Conservation (phyloP, 108 stramenopile genomes). For the Skeletonema grethae region DNA sequence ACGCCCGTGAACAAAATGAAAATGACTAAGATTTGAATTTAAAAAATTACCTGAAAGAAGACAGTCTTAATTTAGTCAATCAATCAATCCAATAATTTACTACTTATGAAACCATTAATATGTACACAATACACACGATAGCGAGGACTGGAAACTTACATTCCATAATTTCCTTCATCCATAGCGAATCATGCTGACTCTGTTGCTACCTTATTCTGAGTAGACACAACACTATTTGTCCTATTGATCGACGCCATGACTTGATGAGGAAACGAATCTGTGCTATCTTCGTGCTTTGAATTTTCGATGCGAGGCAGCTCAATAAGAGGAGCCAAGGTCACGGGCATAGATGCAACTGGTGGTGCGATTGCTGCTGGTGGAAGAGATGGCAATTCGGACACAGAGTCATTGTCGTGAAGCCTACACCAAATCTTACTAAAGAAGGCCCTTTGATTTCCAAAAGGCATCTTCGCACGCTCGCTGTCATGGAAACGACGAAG, state of each 20-base stretch:
- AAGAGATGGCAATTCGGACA: not conserved
- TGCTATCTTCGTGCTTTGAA: not conserved
- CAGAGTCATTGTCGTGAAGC: constrained; percentile 21
- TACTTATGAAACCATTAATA: no score
- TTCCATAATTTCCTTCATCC: not conserved
- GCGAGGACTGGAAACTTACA: no score
- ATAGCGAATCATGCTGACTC: not conserved
- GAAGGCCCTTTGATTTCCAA: constrained; percentile 57
- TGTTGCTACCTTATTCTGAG: not conserved
- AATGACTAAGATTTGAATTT: no score
- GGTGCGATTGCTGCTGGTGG: constrained; percentile 40
- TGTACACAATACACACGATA: not conserved
- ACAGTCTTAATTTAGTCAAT: no score
- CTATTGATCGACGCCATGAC: not conserved
- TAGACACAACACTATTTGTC: not conserved
- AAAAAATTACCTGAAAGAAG: no score
- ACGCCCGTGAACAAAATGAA: no score
- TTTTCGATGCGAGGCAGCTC: not conserved
- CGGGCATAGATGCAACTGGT: constrained; percentile 61
- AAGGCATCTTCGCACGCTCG: constrained; percentile 47
- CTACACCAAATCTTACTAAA: constrained; percentile 52
- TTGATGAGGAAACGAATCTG: not conserved
- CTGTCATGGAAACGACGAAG: constrained; percentile 42
- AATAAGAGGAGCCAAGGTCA: constrained; percentile 5
- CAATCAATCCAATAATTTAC: no score